phyloP scores from a whole-genome alignment of 495 filamentous ascomycete genomes.

The Pyrenopolyporus hunteri region DNA sequence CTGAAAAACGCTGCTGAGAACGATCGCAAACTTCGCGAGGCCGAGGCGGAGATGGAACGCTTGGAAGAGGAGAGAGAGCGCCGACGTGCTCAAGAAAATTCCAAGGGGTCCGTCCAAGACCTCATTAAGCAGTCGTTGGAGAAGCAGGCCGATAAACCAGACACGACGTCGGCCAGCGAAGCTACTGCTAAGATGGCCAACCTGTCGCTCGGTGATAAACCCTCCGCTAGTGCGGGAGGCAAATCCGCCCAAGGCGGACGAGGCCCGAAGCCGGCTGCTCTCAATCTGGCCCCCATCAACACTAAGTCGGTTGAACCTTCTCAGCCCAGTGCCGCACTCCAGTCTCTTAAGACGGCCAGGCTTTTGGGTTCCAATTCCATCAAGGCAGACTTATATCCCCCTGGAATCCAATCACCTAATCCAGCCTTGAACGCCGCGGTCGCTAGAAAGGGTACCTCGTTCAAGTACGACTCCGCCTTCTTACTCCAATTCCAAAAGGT shows the following conservation, averaged over 20 bases:
- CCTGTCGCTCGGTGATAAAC: constrained; percentile 52
- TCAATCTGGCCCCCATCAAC: constrained; percentile 79
- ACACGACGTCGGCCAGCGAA: constrained; percentile 42
- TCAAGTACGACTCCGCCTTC: constrained; percentile 95
- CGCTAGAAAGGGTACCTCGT: constrained; percentile 73
- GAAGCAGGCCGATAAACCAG: constrained; percentile 37
- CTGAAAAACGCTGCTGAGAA: constrained; percentile 53
- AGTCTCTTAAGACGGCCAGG: constrained; percentile 85
- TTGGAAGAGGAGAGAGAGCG: constrained; percentile 61
- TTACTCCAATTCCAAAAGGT: constrained; percentile 94
- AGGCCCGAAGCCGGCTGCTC: constrained; percentile 73
- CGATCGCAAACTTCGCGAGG: constrained; percentile 62
- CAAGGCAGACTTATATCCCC: constrained; percentile 75
- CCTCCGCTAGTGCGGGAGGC: constrained; percentile 58
- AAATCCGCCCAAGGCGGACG: constrained; percentile 62
- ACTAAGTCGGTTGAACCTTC: constrained; percentile 82
- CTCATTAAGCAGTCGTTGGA: constrained; percentile 40
- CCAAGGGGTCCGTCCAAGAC: constrained; percentile 44
- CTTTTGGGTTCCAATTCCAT: constrained; percentile 65
- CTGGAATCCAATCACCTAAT: constrained; percentile 83
- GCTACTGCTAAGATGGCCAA: constrained; percentile 52
- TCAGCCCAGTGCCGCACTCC: constrained; percentile 89
- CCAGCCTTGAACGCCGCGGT: constrained; percentile 81
- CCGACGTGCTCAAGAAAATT: constrained; percentile 46
- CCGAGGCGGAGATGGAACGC: constrained; percentile 61